Percentiles rank a stretch among this genome's conserved stretches.
Conservation (phyloP, 345 rosid genomes). For the Punica granatum region DNA sequence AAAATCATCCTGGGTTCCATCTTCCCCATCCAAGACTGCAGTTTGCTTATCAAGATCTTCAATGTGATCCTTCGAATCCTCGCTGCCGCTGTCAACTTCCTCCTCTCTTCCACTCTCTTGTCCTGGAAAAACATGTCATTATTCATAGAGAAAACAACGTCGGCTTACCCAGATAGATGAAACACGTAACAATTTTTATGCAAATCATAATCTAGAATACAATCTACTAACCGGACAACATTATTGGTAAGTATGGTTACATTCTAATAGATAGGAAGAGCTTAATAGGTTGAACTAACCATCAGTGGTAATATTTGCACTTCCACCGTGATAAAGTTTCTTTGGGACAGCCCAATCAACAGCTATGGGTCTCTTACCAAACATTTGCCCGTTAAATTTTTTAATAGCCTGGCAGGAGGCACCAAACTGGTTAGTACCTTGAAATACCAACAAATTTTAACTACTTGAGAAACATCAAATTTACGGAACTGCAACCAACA, state of each 20-base stretch:
- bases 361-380: conserved; percentile 74
- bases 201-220: not conserved
- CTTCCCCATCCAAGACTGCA: conserved; percentile 17
- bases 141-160: not conserved
- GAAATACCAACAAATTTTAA: conserved; percentile 2
- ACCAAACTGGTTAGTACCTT: not conserved
- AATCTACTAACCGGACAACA: not conserved
- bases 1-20: conserved; percentile 24
- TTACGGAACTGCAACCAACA: conserved; percentile 26
- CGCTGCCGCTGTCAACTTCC: conserved; percentile 51
- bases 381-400: conserved; percentile 74
- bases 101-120: conserved; percentile 29
- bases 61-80: conserved; percentile 47
- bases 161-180: not conserved
- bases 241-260: not conserved
- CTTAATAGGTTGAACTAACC: conserved; percentile 34
- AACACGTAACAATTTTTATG: not conserved
- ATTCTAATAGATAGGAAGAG: not conserved
- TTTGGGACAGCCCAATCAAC: conserved; percentile 98
- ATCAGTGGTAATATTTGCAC: conserved; percentile 37
- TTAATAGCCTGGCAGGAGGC: conserved; percentile 63
- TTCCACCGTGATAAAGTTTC: conserved; percentile 54
- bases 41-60: conserved; percentile 26
- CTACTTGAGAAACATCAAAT: conserved; percentile 4
- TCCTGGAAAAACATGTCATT: conserved; percentile 30